phyloP scores from a whole-genome alignment of 2,329 filamentous ascomycete species.

The Drechslerella dactyloides region DNA sequence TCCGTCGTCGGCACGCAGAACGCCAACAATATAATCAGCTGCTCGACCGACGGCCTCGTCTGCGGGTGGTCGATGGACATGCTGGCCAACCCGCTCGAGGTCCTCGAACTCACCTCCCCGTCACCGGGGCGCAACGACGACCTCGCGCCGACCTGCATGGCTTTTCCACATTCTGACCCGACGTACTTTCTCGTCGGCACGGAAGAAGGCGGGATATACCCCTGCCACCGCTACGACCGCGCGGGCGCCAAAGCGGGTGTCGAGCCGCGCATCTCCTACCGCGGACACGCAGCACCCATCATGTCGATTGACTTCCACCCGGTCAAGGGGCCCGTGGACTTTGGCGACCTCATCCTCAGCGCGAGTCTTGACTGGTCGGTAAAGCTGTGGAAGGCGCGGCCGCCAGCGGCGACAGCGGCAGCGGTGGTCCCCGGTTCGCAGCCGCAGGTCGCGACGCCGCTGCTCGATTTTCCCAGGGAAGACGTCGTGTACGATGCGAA shows the following conservation, averaged over 20 bases:
- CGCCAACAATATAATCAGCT: slow-evolving; percentile 97
- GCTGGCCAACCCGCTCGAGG: slow-evolving; percentile 94
- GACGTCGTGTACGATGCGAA: slow-evolving; percentile 95
- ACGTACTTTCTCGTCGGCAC: slow-evolving; percentile 97
- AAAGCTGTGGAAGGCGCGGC: slow-evolving; percentile 92
- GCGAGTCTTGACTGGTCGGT: slow-evolving; percentile 95
- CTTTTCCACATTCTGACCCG: slow-evolving; percentile 91
- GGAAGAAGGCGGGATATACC: slow-evolving; percentile 94
- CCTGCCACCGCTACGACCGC: slow-evolving; percentile 95
- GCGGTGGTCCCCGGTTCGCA: slow-evolving; percentile 59
- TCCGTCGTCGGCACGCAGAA: slow-evolving; percentile 98
- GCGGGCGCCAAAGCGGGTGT: slow-evolving; percentile 96
- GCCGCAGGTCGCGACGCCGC: slow-evolving; percentile 66
- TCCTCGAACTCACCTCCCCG: slow-evolving; percentile 84
- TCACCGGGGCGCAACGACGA: slow-evolving; percentile 90
- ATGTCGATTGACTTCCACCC: slow-evolving; percentile 98
- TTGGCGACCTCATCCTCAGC: slow-evolving; percentile 91
- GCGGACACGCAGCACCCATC: slow-evolving; percentile 88
- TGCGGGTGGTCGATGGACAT: slow-evolving; percentile 99
- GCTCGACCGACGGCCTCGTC: slow-evolving; percentile 93
- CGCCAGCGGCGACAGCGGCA: slow-evolving; percentile 74
- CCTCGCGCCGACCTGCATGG: slow-evolving; percentile 89
- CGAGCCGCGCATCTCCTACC: slow-evolving; percentile 85
- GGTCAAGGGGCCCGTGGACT: slow-evolving; percentile 85
- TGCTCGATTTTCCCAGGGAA: slow-evolving; percentile 90